Evolutionary conservation across 1,139 yeast genomes (phyloP).

Genomic region (Debaryomyces fabryi): DNA sequence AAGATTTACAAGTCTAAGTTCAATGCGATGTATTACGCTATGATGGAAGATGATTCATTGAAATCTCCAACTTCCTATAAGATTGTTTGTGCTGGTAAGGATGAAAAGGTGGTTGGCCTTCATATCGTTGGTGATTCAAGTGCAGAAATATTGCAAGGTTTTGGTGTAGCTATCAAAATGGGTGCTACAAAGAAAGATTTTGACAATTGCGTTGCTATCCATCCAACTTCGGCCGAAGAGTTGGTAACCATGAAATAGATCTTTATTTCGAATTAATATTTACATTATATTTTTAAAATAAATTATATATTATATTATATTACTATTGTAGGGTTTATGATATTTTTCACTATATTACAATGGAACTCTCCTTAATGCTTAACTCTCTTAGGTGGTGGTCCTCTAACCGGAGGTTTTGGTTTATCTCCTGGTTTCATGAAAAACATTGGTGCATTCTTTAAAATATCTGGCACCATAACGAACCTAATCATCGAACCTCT

Average conservation of each 20-base stretch:
- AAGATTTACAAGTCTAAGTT: slow-evolving; percentile 83
- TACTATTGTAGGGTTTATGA: background rate
- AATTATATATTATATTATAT: background rate
- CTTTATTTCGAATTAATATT: background rate
- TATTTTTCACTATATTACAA: background rate
- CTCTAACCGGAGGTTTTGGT: slow-evolving; percentile 73
- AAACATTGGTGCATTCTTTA: slow-evolving; percentile 80
- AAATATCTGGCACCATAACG: slow-evolving; percentile 84
- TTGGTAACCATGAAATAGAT: slow-evolving; percentile 77
- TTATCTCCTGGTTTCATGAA: slow-evolving; percentile 69
- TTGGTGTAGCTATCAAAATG: slow-evolving; percentile 96
- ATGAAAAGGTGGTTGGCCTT: slow-evolving; percentile 93
- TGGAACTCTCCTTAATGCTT: slow-evolving; percentile 17
- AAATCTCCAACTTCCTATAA: slow-evolving; percentile 91
- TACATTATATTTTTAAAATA: background rate
- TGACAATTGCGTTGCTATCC: slow-evolving; percentile 95
- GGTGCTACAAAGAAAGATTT: slow-evolving; percentile 97
- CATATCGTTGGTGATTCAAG: slow-evolving; percentile 90
- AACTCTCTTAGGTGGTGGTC: slow-evolving; percentile 48
- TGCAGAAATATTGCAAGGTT: slow-evolving; percentile 94
- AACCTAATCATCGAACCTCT: slow-evolving; percentile 91
- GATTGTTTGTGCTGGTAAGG: slow-evolving; percentile 72
- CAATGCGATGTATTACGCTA: slow-evolving; percentile 92
- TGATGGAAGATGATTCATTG: slow-evolving; percentile 62
- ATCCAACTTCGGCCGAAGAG: slow-evolving; percentile 98